Conservation (phyloP, 192 early-diverging fungal genomes). For the Lunasporangiospora selenospora region DNA sequence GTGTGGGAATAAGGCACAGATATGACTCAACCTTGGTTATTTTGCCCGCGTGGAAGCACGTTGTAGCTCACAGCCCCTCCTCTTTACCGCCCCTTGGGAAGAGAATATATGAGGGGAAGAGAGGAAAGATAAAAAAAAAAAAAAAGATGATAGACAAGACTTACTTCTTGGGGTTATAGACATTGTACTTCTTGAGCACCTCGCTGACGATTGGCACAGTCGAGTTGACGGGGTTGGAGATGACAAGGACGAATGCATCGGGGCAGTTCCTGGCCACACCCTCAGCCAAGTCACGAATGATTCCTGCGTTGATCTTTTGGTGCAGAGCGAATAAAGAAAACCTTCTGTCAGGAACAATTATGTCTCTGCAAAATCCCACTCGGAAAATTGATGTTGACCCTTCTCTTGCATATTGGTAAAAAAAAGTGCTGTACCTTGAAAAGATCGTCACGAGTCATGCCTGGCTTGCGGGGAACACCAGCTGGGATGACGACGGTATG, state of each 20-base stretch:
- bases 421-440: constrained; percentile 71
- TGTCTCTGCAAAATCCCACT: constrained; percentile 74
- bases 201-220: constrained; percentile 95
- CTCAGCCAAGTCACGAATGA: constrained; percentile 84
- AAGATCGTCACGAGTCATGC: constrained; percentile 98
- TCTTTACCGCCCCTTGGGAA: no score
- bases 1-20: no score
- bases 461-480: constrained; percentile 98
- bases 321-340: not conserved
- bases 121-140: not conserved
- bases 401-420: no score
- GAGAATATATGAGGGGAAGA: no score
- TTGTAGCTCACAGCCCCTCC: no score
- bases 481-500: constrained; percentile 95
- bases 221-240: constrained; percentile 97
- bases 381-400: no score
- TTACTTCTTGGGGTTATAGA: constrained; percentile 81
- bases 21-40: no score
- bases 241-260: constrained; percentile 84
- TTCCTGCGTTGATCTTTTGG: constrained; percentile 89
- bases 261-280: constrained; percentile 78
- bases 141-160: not conserved
- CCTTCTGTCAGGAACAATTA: not conserved
- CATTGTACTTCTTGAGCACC: constrained; percentile 85
- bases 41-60: no score